Percentiles rank a stretch among this genome's conserved stretches.
phyloP scores from a whole-genome alignment of 2,329 filamentous ascomycete species.

The Diaporthe sp. region DNA sequence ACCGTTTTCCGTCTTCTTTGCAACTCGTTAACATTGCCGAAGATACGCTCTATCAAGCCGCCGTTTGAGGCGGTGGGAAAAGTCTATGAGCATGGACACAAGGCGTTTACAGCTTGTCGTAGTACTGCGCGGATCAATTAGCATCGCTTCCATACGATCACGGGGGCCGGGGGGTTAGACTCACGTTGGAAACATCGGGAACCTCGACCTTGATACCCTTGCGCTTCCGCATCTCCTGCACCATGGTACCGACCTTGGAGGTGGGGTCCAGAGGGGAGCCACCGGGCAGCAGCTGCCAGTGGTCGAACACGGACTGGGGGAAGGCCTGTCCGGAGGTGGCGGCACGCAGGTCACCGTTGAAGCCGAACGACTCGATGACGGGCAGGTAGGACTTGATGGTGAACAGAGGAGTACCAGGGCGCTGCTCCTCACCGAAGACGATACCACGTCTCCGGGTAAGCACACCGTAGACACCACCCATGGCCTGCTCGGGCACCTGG shows the following conservation, averaged over 20 bases:
- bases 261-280: constrained; percentile 88
- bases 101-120: constrained; percentile 93
- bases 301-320: constrained; percentile 98
- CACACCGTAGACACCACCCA: constrained; percentile 99
- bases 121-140: constrained; percentile 76
- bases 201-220: constrained; percentile 99
- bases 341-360: constrained; percentile 96
- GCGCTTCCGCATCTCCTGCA: constrained; percentile 94
- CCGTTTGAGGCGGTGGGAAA: constrained; percentile 50
- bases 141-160: constrained; percentile 31
- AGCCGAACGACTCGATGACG: constrained; percentile 69
- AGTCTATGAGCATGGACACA: constrained; percentile 57
- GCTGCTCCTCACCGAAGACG: constrained; percentile 98
- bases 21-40: constrained; percentile 35
- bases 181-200: constrained; percentile 94
- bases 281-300: constrained; percentile 97
- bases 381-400: constrained; percentile 73
- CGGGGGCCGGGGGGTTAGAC: constrained; percentile 50
- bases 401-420: constrained; percentile 98
- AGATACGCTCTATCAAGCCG: constrained; percentile 53
- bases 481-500: constrained; percentile 96
- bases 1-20: constrained; percentile 38
- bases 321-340: constrained; percentile 97
- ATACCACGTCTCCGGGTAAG: constrained; percentile 98
- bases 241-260: constrained; percentile 84